Percentiles rank a stretch among this genome's conserved stretches.
phyloP scores from a whole-genome alignment of 257 asterid genomes.

The Ocimum tenuiflorum region DNA sequence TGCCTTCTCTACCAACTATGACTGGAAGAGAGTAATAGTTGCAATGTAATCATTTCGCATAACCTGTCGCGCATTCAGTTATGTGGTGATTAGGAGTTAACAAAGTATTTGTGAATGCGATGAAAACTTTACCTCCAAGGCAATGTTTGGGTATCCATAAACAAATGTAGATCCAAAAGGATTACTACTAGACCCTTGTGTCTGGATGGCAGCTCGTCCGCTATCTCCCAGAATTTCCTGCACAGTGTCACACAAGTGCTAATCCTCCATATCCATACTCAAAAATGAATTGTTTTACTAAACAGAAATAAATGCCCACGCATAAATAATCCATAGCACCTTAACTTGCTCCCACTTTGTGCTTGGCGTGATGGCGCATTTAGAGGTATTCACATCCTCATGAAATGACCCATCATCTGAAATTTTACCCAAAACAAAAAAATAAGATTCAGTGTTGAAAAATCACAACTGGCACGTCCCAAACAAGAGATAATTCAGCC shows the following conservation, averaged over 20 bases:
- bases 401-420: constrained; percentile 49
- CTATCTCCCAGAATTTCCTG: constrained; percentile 80
- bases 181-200: constrained; percentile 76
- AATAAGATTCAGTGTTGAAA: not conserved
- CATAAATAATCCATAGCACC: no score
- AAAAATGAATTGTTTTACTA: not conserved
- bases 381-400: constrained; percentile 27
- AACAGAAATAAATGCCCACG: not conserved
- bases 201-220: constrained; percentile 83
- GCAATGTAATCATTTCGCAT: constrained; percentile 84
- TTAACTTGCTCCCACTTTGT: constrained; percentile 88
- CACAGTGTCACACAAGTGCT: not conserved
- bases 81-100: not conserved
- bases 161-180: constrained; percentile 89
- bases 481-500: not conserved
- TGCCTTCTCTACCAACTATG: constrained; percentile 27
- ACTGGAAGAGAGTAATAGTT: constrained; percentile 78
- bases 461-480: not conserved
- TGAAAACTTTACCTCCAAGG: constrained; percentile 64
- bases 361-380: constrained; percentile 53
- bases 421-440: not conserved
- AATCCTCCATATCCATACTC: not conserved
- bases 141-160: constrained; percentile 74
- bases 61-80: constrained; percentile 43
- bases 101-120: not conserved